Conservation (phyloP, 2,329 filamentous ascomycete species). For the Claviceps sp. region DNA sequence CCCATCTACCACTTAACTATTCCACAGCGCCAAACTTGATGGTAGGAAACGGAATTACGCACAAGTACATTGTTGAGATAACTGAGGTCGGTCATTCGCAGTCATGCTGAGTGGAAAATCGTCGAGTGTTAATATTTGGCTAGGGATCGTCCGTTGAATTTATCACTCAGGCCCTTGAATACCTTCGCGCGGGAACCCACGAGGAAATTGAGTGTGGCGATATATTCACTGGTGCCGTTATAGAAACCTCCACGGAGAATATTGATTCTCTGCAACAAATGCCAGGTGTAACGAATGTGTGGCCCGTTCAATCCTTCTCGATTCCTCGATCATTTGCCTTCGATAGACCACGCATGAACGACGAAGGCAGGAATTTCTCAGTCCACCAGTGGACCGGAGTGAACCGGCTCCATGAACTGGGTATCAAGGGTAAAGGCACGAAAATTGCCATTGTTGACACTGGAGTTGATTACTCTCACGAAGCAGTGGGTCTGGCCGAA, state of each 20-base stretch:
- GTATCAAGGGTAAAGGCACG: conserved; percentile 23
- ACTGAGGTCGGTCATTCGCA: conserved; percentile 5
- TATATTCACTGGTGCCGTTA: conserved; percentile 21
- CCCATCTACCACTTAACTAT: background rate
- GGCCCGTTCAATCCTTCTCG: conserved; percentile 18
- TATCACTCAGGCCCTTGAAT: conserved; percentile 13
- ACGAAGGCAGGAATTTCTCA: conserved; percentile 20
- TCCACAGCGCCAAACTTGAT: background rate
- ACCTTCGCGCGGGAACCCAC: conserved; percentile 8
- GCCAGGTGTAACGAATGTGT: conserved; percentile 23
- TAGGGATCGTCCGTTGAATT: conserved; percentile 6
- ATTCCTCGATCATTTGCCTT: background rate
- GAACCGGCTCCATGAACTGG: conserved; percentile 22
- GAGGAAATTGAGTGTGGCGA: conserved; percentile 21
- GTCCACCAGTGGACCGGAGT: conserved; percentile 23
- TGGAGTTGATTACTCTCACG: conserved; percentile 26
- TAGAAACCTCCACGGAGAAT: conserved; percentile 20
- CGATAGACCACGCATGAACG: background rate
- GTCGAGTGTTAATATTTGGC: background rate
- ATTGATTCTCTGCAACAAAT: conserved; percentile 19
- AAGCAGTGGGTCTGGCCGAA: conserved; percentile 15
- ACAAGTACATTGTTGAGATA: conserved; percentile 15
- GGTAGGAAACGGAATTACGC: conserved; percentile 7
- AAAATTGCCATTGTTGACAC: conserved; percentile 27
- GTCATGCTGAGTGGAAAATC: background rate